Percentiles rank a stretch among this genome's conserved stretches.
Evolutionary conservation across 2,329 filamentous ascomycete genomes (phyloP).

Genomic region (Cladobotryum mycophilum): DNA sequence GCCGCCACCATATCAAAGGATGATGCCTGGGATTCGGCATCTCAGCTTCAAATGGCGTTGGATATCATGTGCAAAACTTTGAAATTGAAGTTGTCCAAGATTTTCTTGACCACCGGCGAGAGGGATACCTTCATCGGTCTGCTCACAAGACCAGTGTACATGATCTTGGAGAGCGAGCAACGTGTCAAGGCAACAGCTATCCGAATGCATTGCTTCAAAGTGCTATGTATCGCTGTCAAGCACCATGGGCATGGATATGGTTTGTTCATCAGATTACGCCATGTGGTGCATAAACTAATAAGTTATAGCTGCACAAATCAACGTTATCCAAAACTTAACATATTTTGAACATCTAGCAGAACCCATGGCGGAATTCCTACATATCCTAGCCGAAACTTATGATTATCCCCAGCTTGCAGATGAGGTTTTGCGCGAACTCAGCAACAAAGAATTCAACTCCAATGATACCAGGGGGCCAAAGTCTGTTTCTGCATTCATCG

Average conservation of each 20-base stretch:
- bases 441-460: slow-evolving; percentile 96
- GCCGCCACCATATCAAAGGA: slow-evolving; percentile 56
- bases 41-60: slow-evolving; percentile 80
- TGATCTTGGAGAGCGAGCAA: slow-evolving; percentile 89
- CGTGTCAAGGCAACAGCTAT: slow-evolving; percentile 83
- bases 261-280: slow-evolving; percentile 34
- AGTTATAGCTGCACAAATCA: slow-evolving; percentile 78
- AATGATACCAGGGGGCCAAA: slow-evolving; percentile 95
- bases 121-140: slow-evolving; percentile 90
- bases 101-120: slow-evolving; percentile 94
- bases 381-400: slow-evolving; percentile 94
- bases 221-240: slow-evolving; percentile 92
- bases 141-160: slow-evolving; percentile 86
- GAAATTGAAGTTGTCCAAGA: slow-evolving; percentile 83
- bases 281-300: slow-evolving; percentile 22
- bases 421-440: slow-evolving; percentile 87
- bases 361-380: slow-evolving; percentile 96
- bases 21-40: slow-evolving; percentile 78
- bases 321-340: slow-evolving; percentile 93
- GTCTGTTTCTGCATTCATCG: slow-evolving; percentile 88
- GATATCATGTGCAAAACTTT: slow-evolving; percentile 95
- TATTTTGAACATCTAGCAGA: slow-evolving; percentile 99
- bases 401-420: slow-evolving; percentile 94
- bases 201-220: slow-evolving; percentile 95
- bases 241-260: slow-evolving; percentile 96